Conservation (phyloP, 768 basidiomycete genomes). For the Boletales sp. region DNA sequence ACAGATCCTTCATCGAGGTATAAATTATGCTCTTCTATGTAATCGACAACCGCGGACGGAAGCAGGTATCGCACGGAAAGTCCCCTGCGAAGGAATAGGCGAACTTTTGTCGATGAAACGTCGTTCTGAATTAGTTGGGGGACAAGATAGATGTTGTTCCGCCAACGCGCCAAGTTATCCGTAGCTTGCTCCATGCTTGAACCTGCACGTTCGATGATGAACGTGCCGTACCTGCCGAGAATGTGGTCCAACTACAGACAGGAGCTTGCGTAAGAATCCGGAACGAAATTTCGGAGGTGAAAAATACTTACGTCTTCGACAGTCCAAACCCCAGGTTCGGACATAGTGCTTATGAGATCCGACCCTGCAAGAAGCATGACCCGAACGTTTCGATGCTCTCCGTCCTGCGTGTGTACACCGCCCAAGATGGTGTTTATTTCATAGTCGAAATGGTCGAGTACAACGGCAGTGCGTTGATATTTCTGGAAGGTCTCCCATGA, state of each 20-base stretch:
- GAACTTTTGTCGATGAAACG: constrained; percentile 92
- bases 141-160: constrained; percentile 85
- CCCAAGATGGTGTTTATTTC: constrained; percentile 86
- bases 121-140: constrained; percentile 96
- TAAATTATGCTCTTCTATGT: constrained; percentile 83
- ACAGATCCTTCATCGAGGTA: constrained; percentile 59
- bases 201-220: constrained; percentile 94
- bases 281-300: constrained; percentile 5
- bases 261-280: constrained; percentile 9
- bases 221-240: constrained; percentile 88
- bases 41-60: constrained; percentile 87
- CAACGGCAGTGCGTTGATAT: constrained; percentile 95
- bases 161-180: constrained; percentile 70
- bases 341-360: constrained; percentile 96
- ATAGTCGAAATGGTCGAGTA: constrained; percentile 95
- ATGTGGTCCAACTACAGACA: constrained; percentile 86
- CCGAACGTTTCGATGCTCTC: constrained; percentile 70
- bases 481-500: constrained; percentile 95
- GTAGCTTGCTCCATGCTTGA: constrained; percentile 85
- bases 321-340: constrained; percentile 97
- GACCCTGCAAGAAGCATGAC: constrained; percentile 97
- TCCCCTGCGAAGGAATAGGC: constrained; percentile 73
- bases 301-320: constrained; percentile 76
- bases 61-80: constrained; percentile 87
- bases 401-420: constrained; percentile 70